Evolutionary conservation across 2,329 filamentous ascomycete genomes (phyloP).

Genomic region (Colletotrichum spaethianum): DNA sequence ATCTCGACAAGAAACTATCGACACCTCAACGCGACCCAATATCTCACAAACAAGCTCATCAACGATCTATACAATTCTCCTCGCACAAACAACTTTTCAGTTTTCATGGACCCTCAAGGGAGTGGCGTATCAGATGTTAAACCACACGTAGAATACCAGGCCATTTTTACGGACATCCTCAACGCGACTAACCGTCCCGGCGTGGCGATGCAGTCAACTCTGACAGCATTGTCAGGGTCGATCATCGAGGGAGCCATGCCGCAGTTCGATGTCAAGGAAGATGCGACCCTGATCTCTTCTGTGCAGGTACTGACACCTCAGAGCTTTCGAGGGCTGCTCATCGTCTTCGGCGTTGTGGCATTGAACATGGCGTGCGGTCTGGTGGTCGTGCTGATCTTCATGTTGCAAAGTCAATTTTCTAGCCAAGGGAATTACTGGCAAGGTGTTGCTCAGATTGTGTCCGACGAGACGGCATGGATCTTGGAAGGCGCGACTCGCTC

Average conservation of each 20-base stretch:
- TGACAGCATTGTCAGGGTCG: slow-evolving; percentile 41
- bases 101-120: slow-evolving; percentile 40
- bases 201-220: slow-evolving; percentile 41
- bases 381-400: slow-evolving; percentile 39
- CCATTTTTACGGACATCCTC: slow-evolving; percentile 41
- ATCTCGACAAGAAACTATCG: slow-evolving; percentile 29
- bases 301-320: neutral
- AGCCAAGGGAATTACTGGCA: slow-evolving; percentile 46
- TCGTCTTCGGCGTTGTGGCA: neutral
- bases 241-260: slow-evolving; percentile 41
- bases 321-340: neutral
- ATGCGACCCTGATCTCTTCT: neutral
- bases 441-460: slow-evolving; percentile 43
- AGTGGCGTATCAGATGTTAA: slow-evolving; percentile 40
- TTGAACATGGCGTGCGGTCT: slow-evolving; percentile 39
- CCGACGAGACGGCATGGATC: slow-evolving; percentile 43
- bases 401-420: slow-evolving; percentile 41
- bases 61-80: slow-evolving; percentile 41
- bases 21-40: slow-evolving; percentile 36
- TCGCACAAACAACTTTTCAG: slow-evolving; percentile 30
- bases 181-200: slow-evolving; percentile 41
- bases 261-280: slow-evolving; percentile 35
- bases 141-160: slow-evolving; percentile 43
- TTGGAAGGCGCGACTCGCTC: slow-evolving; percentile 41
- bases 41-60: slow-evolving; percentile 42